Base-by-base conservation (phyloP, 192 early-diverging fungal genomes). In the Podila horticola region DNA sequence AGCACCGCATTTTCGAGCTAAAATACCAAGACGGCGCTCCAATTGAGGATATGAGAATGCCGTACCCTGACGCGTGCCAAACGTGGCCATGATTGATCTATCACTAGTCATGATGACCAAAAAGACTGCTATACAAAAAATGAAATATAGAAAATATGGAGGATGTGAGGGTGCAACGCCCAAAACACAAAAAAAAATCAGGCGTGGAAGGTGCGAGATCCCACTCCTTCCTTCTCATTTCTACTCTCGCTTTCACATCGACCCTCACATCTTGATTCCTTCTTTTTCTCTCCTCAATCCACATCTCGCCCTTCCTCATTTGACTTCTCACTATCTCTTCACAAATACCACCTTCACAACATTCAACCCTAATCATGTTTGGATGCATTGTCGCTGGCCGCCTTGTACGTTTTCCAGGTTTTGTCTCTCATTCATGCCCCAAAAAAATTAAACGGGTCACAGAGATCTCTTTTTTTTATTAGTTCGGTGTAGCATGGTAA, bases 381-480 rank as follows among this genome's bases (percentile, higher is more conserved):
- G 97, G 97, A 6, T 95, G 94, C 79, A 97, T 98, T 69, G 91
- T 95, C 26, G 95, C 95, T 8, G 97, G 97, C 26, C 89, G 97
- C 33, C 86, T 95, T 67, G 92, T 92, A 83, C 61, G 41, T 67
- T 17, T 45, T 26, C 22, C 49, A 3, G 24, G 15, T 5, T 17
- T 33, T 17, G 9, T 20, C n/a, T 24, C 8, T 55, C 34, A 34
- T 58, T 29, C 29, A 34, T n/a, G 8, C 34, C 41, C 41, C 41
- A 45, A 45, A 45, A 10, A 41, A 45, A 45, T 45, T 45, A 20
- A 3, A 45, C n/a, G 34, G 9, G 22, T 13, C 22, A 45, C 11
- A 45, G 15, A 17, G 26, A 34, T 41, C 22, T n/a, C n/a, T 64
- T 28, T 15, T 28, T 15, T 69, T 48, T 58, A 63, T 41, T 34